phyloP scores from a whole-genome alignment of 2,329 filamentous ascomycete species.

The Colletotrichum karsti region DNA sequence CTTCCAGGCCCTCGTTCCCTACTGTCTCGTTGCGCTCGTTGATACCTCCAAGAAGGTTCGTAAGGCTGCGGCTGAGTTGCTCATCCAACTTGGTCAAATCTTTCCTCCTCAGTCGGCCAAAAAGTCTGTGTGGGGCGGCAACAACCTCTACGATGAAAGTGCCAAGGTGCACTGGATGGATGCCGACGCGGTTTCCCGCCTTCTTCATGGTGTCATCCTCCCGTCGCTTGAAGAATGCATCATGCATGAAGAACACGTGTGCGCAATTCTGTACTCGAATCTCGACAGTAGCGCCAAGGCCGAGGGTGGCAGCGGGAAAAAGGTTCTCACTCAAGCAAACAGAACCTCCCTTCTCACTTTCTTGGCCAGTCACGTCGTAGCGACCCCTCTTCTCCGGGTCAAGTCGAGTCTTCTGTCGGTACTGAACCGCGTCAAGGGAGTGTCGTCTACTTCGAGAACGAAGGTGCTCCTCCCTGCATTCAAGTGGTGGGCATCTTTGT shows the following conservation, averaged over 20 bases:
- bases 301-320: slow-evolving; percentile 55
- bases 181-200: slow-evolving; percentile 62
- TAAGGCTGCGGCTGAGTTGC: slow-evolving; percentile 74
- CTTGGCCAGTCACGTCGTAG: slow-evolving; percentile 75
- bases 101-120: slow-evolving; percentile 54
- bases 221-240: slow-evolving; percentile 86
- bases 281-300: slow-evolving; percentile 59
- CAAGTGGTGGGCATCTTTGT: slow-evolving; percentile 71
- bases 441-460: slow-evolving; percentile 74
- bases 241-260: slow-evolving; percentile 78
- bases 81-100: slow-evolving; percentile 62
- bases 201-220: slow-evolving; percentile 74
- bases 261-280: slow-evolving; percentile 66
- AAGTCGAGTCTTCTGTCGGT: slow-evolving; percentile 78
- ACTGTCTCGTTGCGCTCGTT: slow-evolving; percentile 76
- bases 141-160: slow-evolving; percentile 69
- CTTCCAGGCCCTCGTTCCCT: slow-evolving; percentile 85
- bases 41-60: slow-evolving; percentile 82
- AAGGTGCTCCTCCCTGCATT: slow-evolving; percentile 81
- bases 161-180: slow-evolving; percentile 66
- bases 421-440: slow-evolving; percentile 77
- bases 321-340: slow-evolving; percentile 65
- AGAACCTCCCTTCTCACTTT: slow-evolving; percentile 75
- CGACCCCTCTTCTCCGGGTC: slow-evolving; percentile 73
- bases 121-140: slow-evolving; percentile 65